Conservation (phyloP, 208 protist species). For the Leishmania tropica region DNA sequence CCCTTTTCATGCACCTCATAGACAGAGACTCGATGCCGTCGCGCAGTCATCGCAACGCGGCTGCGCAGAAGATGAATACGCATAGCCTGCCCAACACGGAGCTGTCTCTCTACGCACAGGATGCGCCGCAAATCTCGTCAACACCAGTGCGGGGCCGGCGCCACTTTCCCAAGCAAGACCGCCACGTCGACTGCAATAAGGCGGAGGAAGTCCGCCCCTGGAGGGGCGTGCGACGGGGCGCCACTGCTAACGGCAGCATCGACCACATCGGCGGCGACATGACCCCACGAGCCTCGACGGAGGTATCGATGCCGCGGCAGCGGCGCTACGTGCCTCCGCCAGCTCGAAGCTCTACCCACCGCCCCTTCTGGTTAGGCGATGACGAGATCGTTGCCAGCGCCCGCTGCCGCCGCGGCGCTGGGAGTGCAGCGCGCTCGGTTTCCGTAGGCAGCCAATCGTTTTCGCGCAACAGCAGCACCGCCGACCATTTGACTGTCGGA, state of each 20-base stretch:
- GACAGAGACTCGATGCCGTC: slow-evolving; percentile 49
- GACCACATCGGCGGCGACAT: slow-evolving; percentile 47
- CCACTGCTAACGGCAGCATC: slow-evolving; percentile 1
- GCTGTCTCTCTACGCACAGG: slow-evolving; percentile 50
- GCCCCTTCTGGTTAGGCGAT: slow-evolving; percentile 30
- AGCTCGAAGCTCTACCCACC: background rate
- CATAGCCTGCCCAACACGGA: slow-evolving; percentile 64
- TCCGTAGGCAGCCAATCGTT: background rate
- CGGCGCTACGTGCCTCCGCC: slow-evolving; percentile 43
- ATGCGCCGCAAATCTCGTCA: slow-evolving; percentile 5
- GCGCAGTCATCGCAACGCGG: slow-evolving; percentile 31
- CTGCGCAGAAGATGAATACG: slow-evolving; percentile 31
- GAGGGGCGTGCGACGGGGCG: slow-evolving; percentile 17
- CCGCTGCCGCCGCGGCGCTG: background rate
- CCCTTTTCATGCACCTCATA: slow-evolving; percentile 66
- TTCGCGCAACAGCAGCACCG: slow-evolving; percentile 24
- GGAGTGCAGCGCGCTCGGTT: background rate
- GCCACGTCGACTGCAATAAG: slow-evolving; percentile 18
- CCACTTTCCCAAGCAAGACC: slow-evolving; percentile 28
- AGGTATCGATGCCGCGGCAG: slow-evolving; percentile 26
- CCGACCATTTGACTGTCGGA: slow-evolving; percentile 46
- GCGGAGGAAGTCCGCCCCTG: slow-evolving; percentile 4
- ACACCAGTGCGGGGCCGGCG: slow-evolving; percentile 38
- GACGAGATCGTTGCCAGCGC: background rate
- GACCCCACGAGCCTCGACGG: slow-evolving; percentile 18